Percentiles rank a stretch among this genome's conserved stretches.
These are phyloP conservation scores for Corylus heterophylla DNA, from an alignment of 306 rosid species.

Conservation along the genomic window DNA sequence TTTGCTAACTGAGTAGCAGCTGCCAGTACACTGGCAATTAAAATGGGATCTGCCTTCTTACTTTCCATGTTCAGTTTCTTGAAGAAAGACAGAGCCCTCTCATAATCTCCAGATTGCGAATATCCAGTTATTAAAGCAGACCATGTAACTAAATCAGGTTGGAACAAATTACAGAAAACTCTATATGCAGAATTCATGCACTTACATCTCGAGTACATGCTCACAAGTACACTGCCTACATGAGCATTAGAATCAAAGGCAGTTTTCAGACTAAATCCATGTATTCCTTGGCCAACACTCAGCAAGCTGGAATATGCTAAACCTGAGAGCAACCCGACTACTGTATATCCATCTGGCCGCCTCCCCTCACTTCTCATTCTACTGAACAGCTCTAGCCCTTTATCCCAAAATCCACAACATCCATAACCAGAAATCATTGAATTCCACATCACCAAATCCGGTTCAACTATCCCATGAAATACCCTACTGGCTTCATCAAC, in stretches of 20 bases:
- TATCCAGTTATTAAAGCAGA: conserved; percentile 80
- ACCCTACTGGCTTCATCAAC: conserved; percentile 65
- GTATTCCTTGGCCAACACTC: conserved; percentile 62
- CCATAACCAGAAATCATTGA: conserved; percentile 73
- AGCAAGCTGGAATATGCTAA: conserved; percentile 52
- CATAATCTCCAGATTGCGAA: conserved; percentile 62
- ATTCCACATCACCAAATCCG: conserved; percentile 82
- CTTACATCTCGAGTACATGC: conserved; percentile 77
- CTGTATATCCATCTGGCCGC: conserved; percentile 73
- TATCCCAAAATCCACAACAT: conserved; percentile 54
- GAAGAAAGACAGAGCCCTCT: conserved; percentile 53
- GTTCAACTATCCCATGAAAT: conserved; percentile 52
- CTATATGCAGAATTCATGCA: conserved; percentile 60
- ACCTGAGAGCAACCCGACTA: conserved; percentile 69
- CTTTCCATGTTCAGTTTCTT: conserved; percentile 51
- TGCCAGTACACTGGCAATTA: conserved; percentile 72
- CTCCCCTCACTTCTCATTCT: conserved; percentile 54
- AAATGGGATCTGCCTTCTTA: conserved; percentile 61
- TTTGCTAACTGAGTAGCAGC: conserved; percentile 59
- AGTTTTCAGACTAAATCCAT: conserved; percentile 60
- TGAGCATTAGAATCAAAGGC: conserved; percentile 60
- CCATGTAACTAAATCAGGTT: conserved; percentile 87
- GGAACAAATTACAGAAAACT: conserved; percentile 67
- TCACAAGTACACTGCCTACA: conserved; percentile 69
- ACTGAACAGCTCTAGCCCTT: conserved; percentile 53